A percentile compares a stretch with the other conserved stretches of the same genome.
These are phyloP conservation scores for Phytophthora pini DNA, from an alignment of 352 stramenopile genomes.

Conservation along the genomic window DNA sequence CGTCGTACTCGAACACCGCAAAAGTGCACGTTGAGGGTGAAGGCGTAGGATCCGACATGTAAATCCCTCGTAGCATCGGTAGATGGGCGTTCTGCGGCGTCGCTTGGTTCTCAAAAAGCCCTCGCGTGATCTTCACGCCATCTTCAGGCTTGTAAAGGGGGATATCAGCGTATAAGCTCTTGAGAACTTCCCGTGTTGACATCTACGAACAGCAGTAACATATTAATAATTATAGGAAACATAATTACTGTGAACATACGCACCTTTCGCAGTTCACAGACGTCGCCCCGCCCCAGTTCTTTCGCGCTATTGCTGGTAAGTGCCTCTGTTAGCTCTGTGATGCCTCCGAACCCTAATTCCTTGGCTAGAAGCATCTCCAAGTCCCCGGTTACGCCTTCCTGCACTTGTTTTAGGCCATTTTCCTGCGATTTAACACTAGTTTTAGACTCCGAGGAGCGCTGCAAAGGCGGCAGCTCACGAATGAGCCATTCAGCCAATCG, in stretches of 20 bases:
- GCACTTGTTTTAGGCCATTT: constrained; percentile 2
- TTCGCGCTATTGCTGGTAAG: not conserved
- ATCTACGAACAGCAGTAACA: constrained; percentile 12
- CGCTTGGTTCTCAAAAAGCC: constrained; percentile 37
- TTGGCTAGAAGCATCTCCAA: constrained; percentile 56
- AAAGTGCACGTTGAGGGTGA: constrained; percentile 35
- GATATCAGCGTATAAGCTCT: constrained; percentile 61
- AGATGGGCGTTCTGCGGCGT: constrained; percentile 39
- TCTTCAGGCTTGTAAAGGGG: constrained; percentile 42
- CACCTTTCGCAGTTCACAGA: constrained; percentile 31
- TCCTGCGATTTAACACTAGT: not conserved
- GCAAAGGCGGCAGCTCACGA: constrained; percentile 34
- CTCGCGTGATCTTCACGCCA: constrained; percentile 16
- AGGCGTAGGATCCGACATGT: constrained; percentile 7
- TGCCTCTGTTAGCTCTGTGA: not conserved
- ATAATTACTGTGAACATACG: constrained; percentile 13
- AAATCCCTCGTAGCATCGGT: constrained; percentile 46
- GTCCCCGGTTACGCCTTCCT: not conserved
- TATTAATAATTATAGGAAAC: not conserved
- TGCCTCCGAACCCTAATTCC: constrained; percentile 37
- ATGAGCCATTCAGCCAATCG: constrained; percentile 58
- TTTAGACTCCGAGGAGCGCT: not conserved
- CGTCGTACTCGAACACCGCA: constrained; percentile 73
- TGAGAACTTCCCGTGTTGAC: constrained; percentile 38
- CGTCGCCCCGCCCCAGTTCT: constrained; percentile 10